phyloP scores from a whole-genome alignment of 228 moss, liverwort and hornwort species.

The Sphagnum fallax region DNA sequence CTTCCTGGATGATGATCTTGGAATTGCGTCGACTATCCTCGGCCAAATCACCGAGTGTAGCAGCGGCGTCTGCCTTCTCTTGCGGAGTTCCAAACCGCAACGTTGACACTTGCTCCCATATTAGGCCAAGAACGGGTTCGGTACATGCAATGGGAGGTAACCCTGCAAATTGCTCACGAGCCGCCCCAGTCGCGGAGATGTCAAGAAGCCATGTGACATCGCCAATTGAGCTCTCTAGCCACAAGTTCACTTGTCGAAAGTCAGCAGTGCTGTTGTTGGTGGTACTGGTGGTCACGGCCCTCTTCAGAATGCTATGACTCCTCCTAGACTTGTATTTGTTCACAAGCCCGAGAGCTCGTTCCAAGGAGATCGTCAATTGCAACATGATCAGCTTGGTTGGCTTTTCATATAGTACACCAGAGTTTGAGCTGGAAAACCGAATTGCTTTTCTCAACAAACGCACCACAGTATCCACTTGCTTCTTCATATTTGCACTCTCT shows the following conservation, averaged over 20 bases:
- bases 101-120: conserved; percentile 78
- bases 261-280: conserved; percentile 80
- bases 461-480: conserved; percentile 48
- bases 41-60: conserved; percentile 44
- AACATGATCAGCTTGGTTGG: conserved; percentile 75
- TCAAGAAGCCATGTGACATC: conserved; percentile 82
- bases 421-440: conserved; percentile 42
- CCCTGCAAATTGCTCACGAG: conserved; percentile 48
- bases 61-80: conserved; percentile 53
- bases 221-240: conserved; percentile 55
- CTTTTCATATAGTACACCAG: conserved; percentile 53
- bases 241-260: conserved; percentile 48
- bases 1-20: conserved; percentile 88
- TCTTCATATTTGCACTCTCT: conserved; percentile 60
- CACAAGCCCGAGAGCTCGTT: conserved; percentile 55
- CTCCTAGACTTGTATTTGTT: conserved; percentile 66
- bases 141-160: conserved; percentile 68
- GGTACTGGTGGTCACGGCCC: conserved; percentile 45
- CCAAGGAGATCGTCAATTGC: conserved; percentile 63
- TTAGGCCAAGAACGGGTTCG: conserved; percentile 53
- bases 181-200: conserved; percentile 69
- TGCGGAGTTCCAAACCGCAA: conserved; percentile 67
- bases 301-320: conserved; percentile 48
- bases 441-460: conserved; percentile 41
- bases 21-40: conserved; percentile 42